phyloP scores from a whole-genome alignment of 2,329 filamentous ascomycete genomes.

The Colletotrichum plurivorum region DNA sequence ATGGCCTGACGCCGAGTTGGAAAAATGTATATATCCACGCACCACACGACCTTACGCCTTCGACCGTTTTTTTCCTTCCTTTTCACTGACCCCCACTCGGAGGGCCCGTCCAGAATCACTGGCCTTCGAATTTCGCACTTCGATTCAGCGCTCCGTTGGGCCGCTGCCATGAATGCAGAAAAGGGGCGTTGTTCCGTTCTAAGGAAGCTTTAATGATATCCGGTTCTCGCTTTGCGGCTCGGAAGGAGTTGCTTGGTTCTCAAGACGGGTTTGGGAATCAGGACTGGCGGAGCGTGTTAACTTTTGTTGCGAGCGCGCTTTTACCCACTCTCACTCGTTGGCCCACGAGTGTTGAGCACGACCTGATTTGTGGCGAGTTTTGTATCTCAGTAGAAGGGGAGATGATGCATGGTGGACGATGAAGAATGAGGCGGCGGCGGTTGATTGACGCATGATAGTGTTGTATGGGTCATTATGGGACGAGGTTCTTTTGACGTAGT shows the following conservation, averaged over 20 bases:
- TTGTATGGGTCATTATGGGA: conserved; percentile 1
- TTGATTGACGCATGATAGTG: conserved; percentile 9
- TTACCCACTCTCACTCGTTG: conserved; percentile 19
- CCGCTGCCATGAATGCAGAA: conserved; percentile 17
- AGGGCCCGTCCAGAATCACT: not conserved
- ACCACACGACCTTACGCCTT: conserved; percentile 34
- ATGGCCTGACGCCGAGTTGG: conserved; percentile 18
- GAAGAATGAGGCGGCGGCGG: conserved; percentile 15
- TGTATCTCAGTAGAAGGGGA: not conserved
- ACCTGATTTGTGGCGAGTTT: conserved; percentile 28
- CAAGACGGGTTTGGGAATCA: conserved; percentile 30
- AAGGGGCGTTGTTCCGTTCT: conserved; percentile 19
- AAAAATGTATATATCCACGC: conserved; percentile 39
- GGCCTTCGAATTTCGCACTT: conserved; percentile 29
- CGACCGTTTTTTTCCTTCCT: conserved; percentile 2
- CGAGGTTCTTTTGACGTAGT: conserved; percentile 13
- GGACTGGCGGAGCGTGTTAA: conserved; percentile 13
- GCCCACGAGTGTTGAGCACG: conserved; percentile 25
- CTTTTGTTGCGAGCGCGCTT: conserved; percentile 29
- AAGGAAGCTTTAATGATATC: conserved; percentile 42
- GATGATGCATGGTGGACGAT: conserved; percentile 17
- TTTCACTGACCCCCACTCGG: conserved; percentile 23
- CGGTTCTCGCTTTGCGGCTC: conserved; percentile 37
- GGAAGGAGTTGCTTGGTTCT: conserved; percentile 36
- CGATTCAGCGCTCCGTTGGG: conserved; percentile 24